Evolutionary conservation across 495 filamentous ascomycete genomes (phyloP).

Genomic region (Xylaria venustula): DNA sequence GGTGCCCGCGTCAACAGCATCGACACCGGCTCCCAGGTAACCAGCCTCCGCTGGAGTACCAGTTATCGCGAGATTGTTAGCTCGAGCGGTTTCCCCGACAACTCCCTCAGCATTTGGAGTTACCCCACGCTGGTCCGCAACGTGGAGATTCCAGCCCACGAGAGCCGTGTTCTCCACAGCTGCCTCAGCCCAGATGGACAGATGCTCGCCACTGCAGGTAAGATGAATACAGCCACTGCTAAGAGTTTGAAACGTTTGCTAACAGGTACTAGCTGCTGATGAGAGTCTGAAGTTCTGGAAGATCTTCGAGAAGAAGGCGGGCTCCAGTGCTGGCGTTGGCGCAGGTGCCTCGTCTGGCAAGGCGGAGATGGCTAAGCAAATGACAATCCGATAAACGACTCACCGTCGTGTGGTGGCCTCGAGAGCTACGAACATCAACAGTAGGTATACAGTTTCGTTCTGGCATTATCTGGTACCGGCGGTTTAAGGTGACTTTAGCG

Average conservation of each 20-base stretch:
- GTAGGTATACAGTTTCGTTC: constrained; percentile 47
- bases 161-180: constrained; percentile 93
- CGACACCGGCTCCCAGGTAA: constrained; percentile 96
- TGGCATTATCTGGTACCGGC: constrained; percentile 37
- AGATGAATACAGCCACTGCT: too few relatives aligned
- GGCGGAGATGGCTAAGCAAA: constrained; percentile 83
- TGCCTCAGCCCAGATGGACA: constrained; percentile 94
- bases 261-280: too few relatives aligned
- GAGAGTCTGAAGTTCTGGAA: constrained; percentile 99
- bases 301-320: constrained; percentile 96
- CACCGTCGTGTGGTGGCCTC: constrained; percentile 12
- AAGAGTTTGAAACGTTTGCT: too few relatives aligned
- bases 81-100: constrained; percentile 97
- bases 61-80: constrained; percentile 97
- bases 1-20: constrained; percentile 98
- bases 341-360: constrained; percentile 55
- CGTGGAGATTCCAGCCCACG: constrained; percentile 97
- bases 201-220: constrained; percentile 93
- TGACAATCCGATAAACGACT: constrained; percentile 83
- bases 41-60: constrained; percentile 90
- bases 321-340: constrained; percentile 56
- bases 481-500: constrained; percentile 40
- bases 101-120: constrained; percentile 97
- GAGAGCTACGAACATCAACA: constrained; percentile 36
- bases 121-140: constrained; percentile 96